Conservation (phyloP, 1,284 basidiomycete genomes). For the Apiotrichum montevideense region DNA sequence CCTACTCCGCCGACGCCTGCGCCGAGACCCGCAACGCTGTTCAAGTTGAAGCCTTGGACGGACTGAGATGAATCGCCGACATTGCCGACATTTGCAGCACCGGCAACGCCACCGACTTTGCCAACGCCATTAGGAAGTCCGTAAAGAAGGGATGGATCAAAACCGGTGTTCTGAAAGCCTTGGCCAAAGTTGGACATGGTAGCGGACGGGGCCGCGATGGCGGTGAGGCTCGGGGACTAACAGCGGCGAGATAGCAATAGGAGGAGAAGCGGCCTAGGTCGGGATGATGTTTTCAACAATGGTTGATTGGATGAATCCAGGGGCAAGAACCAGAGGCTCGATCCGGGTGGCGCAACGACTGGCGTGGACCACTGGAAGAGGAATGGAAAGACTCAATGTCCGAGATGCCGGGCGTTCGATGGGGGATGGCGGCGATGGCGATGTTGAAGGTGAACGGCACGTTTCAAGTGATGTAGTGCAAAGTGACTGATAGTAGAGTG, state of each 20-base stretch:
- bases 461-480: too few species aligned
- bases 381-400: too few species aligned
- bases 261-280: neutral
- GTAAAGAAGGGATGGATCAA: slow-evolving; percentile 19
- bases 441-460: too few species aligned
- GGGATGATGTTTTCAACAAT: neutral
- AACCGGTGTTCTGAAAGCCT: slow-evolving; percentile 16
- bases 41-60: slow-evolving; percentile 15
- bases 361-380: too few species aligned
- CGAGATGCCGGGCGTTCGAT: too few species aligned
- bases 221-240: neutral
- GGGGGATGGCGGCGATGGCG: too few species aligned
- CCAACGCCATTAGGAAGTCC: slow-evolving; percentile 5
- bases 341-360: too few species aligned
- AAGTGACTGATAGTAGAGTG: too few species aligned
- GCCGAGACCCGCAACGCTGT: slow-evolving; percentile 1
- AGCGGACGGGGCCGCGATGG: slow-evolving; percentile 6
- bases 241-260: too few species aligned
- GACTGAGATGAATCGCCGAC: slow-evolving; percentile 1
- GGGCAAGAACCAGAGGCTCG: too few species aligned
- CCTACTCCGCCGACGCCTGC: neutral
- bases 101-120: slow-evolving; percentile 2
- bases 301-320: too few species aligned
- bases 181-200: slow-evolving; percentile 22
- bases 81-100: slow-evolving; percentile 3